Conservation (phyloP, 805 yeast genomes). For the Lipomyces yamadae region DNA sequence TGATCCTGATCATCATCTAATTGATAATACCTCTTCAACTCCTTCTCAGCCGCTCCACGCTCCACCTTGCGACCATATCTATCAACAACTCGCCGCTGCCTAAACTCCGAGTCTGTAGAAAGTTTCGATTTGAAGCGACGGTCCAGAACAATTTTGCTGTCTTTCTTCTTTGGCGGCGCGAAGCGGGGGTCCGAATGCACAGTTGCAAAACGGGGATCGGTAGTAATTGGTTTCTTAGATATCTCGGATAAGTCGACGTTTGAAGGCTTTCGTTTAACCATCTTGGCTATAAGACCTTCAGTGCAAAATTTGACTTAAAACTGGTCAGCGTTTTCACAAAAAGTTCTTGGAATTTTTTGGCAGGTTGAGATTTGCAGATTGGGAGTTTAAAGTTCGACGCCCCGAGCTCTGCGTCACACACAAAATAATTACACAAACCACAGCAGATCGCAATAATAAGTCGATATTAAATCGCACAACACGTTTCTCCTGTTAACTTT, state of each 20-base stretch:
- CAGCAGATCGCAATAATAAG: too few relatives aligned
- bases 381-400: constrained; percentile 13
- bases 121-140: constrained; percentile 79
- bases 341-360: background rate
- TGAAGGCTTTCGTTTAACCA: constrained; percentile 17
- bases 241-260: background rate
- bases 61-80: constrained; percentile 81
- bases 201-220: constrained; percentile 76
- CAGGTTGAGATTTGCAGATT: background rate
- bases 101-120: constrained; percentile 61
- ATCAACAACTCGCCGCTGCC: constrained; percentile 67
- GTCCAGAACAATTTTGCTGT: constrained; percentile 78
- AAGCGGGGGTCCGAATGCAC: constrained; percentile 90
- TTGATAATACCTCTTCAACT: constrained; percentile 70
- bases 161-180: constrained; percentile 67
- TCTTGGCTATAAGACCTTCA: background rate
- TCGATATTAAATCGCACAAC: too few relatives aligned
- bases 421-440: too few relatives aligned
- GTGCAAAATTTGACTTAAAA: background rate
- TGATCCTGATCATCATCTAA: constrained; percentile 47
- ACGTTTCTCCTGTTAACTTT: too few relatives aligned
- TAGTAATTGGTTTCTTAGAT: constrained; percentile 49
- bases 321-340: background rate
- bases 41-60: constrained; percentile 51
- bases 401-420: too few relatives aligned